Percentiles rank a stretch among this genome's conserved stretches.
Evolutionary conservation across 164 flowering plant genomes (phyloP).

Genomic region (Annona squamosa): DNA sequence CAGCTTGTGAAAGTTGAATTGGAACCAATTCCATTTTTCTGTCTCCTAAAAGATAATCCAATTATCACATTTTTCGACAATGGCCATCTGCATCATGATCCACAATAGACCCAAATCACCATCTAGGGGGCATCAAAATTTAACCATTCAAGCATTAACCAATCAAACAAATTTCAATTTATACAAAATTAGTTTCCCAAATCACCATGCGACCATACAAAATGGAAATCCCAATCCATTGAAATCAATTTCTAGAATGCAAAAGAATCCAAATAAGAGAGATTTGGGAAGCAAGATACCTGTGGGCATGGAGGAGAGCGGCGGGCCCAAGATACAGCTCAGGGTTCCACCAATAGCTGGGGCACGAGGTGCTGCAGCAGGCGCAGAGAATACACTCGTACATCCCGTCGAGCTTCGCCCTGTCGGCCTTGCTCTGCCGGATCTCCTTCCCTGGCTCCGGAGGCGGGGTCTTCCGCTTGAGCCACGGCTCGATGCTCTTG

Average conservation of each 20-base stretch:
- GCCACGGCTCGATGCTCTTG: slow-evolving; percentile 98
- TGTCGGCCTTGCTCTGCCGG: slow-evolving; percentile 74
- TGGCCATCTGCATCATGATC: too few relatives aligned
- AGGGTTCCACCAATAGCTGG: slow-evolving; percentile 99
- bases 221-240: background rate
- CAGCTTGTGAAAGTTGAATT: too few relatives aligned
- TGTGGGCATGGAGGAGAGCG: slow-evolving; percentile 89
- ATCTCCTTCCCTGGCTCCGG: slow-evolving; percentile 64
- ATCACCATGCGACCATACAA: background rate
- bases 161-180: too few relatives aligned
- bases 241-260: background rate
- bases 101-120: too few relatives aligned
- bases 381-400: slow-evolving; percentile 97
- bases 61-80: too few relatives aligned
- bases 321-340: slow-evolving; percentile 96
- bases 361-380: slow-evolving; percentile 94
- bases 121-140: too few relatives aligned
- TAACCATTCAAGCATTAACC: too few relatives aligned
- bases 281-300: slow-evolving; percentile 31
- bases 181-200: background rate
- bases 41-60: too few relatives aligned
- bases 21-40: too few relatives aligned
- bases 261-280: background rate
- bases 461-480: slow-evolving; percentile 76
- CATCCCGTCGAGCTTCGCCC: slow-evolving; percentile 96